Base-by-base conservation (phyloP, 176 grass and related monocot genomes). In the Oryza nivara region DNA sequence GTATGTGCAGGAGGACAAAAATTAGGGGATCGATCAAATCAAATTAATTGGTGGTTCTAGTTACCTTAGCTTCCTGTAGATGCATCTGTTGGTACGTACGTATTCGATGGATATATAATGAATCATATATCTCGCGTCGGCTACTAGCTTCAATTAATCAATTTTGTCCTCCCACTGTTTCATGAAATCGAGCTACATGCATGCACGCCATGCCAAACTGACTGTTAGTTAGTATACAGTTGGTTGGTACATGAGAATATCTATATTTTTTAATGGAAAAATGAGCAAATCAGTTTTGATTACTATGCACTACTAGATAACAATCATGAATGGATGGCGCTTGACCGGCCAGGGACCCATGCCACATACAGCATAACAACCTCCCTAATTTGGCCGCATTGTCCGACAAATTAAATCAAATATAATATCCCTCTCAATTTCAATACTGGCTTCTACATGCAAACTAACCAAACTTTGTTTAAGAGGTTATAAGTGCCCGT, bases 41-140 rank as follows among this genome's bases (percentile, higher is more conserved):
- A 15, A 43, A 23, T 12, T 48, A 54, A 77, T 84, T 2, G 19
- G 19, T 58, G 19, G 51, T 56, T 56, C 16, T 56, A 19, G 5
- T 35, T 69, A 12, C 11, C 19, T 35, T 69, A 12, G 11, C 19
- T 70, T 85, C 51, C 25, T 72, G 67, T 78, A 85, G 48, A 71
- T 78, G 83, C 25, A 23, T 70, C 17, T 79, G 60, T 47, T 19
- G 51, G 4, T 52, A 52, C 9, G 4, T 52, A 52, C 9, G 5
- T 52, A 52, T 17, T 52, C 49, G 15, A 17, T 52, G 49, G 16
- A 1, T 26, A 26, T 26, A 26, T 52, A 14, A 16, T 52, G 4
- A 32, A 32, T 32, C 30, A 32, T 32, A 32, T 32, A 32, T 52
- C 49, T 52, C 3, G 49, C 49, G 15, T 16, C 6, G 30, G 38